A percentile compares a stretch with the other conserved stretches of the same genome.
Evolutionary conservation across 768 basidiomycete species (phyloP).

Genomic region (Lentinula sp.): DNA sequence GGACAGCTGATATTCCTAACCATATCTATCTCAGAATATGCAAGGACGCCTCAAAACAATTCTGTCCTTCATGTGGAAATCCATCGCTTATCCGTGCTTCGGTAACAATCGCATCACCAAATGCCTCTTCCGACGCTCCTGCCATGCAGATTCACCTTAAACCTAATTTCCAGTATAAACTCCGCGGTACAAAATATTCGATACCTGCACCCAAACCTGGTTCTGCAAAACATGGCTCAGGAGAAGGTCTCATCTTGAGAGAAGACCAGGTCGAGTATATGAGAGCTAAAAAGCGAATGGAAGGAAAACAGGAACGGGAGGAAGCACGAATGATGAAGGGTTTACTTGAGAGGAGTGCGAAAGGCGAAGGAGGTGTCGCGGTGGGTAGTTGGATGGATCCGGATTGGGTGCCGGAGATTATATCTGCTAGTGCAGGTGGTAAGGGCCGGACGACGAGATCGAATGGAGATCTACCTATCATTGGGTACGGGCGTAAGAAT

Average conservation of each 20-base stretch:
- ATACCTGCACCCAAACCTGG: slow-evolving; percentile 91
- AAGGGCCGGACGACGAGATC: slow-evolving; percentile 57
- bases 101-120: slow-evolving; percentile 73
- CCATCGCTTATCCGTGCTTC: slow-evolving; percentile 86
- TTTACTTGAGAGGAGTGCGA: slow-evolving; percentile 40
- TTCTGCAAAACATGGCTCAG: slow-evolving; percentile 75
- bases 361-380: slow-evolving; percentile 42
- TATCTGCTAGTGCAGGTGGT: slow-evolving; percentile 59
- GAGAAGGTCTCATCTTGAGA: slow-evolving; percentile 80
- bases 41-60: slow-evolving; percentile 90
- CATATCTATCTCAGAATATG: slow-evolving; percentile 59
- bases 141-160: slow-evolving; percentile 89
- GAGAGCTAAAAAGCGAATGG: slow-evolving; percentile 73
- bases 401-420: slow-evolving; percentile 85
- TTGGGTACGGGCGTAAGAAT: slow-evolving; percentile 86
- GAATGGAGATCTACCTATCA: slow-evolving; percentile 69
- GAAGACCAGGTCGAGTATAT: slow-evolving; percentile 91
- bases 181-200: slow-evolving; percentile 86
- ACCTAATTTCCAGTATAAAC: slow-evolving; percentile 90
- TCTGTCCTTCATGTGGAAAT: slow-evolving; percentile 97
- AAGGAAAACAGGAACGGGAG: slow-evolving; percentile 70
- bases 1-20: background rate
- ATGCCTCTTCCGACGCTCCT: slow-evolving; percentile 53
- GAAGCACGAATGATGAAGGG: slow-evolving; percentile 71
- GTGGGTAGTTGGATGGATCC: slow-evolving; percentile 91